Base-by-base conservation (phyloP, 768 basidiomycete species). In the Gyrodon lividus region DNA sequence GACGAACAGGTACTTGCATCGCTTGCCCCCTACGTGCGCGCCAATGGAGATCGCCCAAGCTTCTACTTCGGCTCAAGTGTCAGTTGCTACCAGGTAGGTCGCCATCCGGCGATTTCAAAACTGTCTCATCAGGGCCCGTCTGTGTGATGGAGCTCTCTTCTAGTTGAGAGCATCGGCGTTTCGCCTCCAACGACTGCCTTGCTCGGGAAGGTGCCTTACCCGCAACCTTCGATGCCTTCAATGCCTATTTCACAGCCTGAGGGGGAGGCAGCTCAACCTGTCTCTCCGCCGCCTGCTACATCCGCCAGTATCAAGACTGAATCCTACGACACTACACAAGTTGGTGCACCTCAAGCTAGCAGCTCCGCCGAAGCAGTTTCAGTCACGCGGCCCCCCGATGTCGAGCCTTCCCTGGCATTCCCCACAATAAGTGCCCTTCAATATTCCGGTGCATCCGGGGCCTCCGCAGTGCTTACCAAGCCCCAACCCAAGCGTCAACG, bases 401-500 rank as follows among this genome's bases (percentile, higher is more conserved):
- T 43, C 9, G 31, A n/a, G 28, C 22, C 37, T 7, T 13, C 44
- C 24, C 33, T 24, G n/a, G 6, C 17, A 6, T 42, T 54, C 4
- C 47, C 51, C 14, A 37, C 47, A 5, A 33, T 19, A 14, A 48
- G 23, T 45, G 30, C 24, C 14, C 31, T 43, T 4, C 48, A 48
- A 3, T 37, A 40, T 22, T 40, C n/a, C 3, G 16, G 28, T 6
- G 48, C 24, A 51, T 40, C 17, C 6, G 13, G 24, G 16, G 37
- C 57, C 2, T 8, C 55, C 8, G 14, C 50, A 6, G 30, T 48
- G 28, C 12, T 46, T 6, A 24, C 44, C 13, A 68, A 57, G 19
- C 69, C 60, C 34, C 62, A 69, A 3, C 67, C 69, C 12, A 69
- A 58, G 40, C 67, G 67, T 22, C 26, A 33, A 26, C 55, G 57